These are phyloP conservation scores for Microsporum audouinii DNA, from an alignment of 2,329 filamentous ascomycete species.

Conservation along the genomic window DNA sequence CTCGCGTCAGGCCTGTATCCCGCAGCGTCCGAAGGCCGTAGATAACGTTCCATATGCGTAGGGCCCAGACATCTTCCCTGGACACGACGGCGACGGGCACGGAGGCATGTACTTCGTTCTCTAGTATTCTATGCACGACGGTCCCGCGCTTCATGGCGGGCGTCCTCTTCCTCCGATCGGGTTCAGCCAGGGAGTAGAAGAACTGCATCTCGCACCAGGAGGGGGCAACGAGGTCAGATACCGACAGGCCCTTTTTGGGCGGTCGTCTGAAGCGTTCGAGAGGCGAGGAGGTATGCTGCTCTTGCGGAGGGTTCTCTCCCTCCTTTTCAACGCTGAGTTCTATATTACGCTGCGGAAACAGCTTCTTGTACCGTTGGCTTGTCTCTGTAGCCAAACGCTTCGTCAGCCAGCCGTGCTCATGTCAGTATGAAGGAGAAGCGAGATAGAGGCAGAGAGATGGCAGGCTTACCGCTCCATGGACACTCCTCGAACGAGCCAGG, in stretches of 20 bases:
- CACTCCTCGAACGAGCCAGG: too few relatives aligned
- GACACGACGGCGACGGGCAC: slow-evolving; percentile 60
- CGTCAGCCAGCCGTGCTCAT: too few relatives aligned
- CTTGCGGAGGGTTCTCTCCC: slow-evolving; percentile 7
- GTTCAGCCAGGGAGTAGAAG: slow-evolving; percentile 68
- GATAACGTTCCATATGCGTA: slow-evolving; percentile 83
- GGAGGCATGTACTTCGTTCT: slow-evolving; percentile 71
- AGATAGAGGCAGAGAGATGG: too few relatives aligned
- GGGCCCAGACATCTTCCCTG: slow-evolving; percentile 70
- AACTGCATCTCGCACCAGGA: slow-evolving; percentile 96
- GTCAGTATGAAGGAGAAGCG: too few relatives aligned
- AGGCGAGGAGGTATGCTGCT: slow-evolving; percentile 41
- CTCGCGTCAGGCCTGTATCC: slow-evolving; percentile 59
- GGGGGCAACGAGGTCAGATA: slow-evolving; percentile 77
- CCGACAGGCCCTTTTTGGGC: slow-evolving; percentile 68
- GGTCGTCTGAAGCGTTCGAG: slow-evolving; percentile 66
- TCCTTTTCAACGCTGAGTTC: slow-evolving; percentile 5
- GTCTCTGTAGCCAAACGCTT: too few relatives aligned
- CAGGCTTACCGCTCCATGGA: too few relatives aligned
- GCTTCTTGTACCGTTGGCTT: too few relatives aligned
- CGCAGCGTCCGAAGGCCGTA: slow-evolving; percentile 67
- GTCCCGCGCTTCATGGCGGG: slow-evolving; percentile 74
- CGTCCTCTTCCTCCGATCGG: slow-evolving; percentile 64
- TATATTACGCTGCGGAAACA: too few relatives aligned
- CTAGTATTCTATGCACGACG: slow-evolving; percentile 67